phyloP scores from a whole-genome alignment of 805 yeast species.

The Kodamaea lidongshanica region DNA sequence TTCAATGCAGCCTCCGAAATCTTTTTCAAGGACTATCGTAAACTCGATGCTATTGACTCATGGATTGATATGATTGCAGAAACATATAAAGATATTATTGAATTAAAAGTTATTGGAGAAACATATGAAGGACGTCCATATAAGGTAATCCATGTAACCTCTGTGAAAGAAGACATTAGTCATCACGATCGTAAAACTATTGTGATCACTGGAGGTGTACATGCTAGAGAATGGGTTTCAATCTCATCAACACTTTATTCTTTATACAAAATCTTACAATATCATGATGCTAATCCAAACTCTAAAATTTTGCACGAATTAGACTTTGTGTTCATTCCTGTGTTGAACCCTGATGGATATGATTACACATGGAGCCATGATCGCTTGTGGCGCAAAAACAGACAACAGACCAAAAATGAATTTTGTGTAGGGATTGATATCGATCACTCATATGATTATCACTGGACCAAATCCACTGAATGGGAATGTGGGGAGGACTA shows the following conservation, averaged over 20 bases:
- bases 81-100: constrained; percentile 60
- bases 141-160: constrained; percentile 58
- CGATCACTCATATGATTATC: constrained; percentile 75
- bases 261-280: constrained; percentile 33
- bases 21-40: constrained; percentile 67
- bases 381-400: constrained; percentile 82
- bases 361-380: constrained; percentile 74
- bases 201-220: constrained; percentile 77
- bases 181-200: constrained; percentile 49
- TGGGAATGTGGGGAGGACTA: constrained; percentile 82
- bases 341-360: constrained; percentile 88
- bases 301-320: constrained; percentile 46
- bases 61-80: constrained; percentile 62
- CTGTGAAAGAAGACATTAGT: constrained; percentile 34
- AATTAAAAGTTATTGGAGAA: constrained; percentile 61
- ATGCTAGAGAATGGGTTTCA: constrained; percentile 88
- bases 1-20: constrained; percentile 31
- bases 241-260: constrained; percentile 61
- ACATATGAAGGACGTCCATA: constrained; percentile 71
- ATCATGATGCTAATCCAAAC: constrained; percentile 27
- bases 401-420: constrained; percentile 63
- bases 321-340: constrained; percentile 75
- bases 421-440: constrained; percentile 79
- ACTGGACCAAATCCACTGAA: constrained; percentile 56
- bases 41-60: constrained; percentile 58